Conservation (phyloP, 1,139 yeast genomes). For the Yamadazyma taylorii region DNA sequence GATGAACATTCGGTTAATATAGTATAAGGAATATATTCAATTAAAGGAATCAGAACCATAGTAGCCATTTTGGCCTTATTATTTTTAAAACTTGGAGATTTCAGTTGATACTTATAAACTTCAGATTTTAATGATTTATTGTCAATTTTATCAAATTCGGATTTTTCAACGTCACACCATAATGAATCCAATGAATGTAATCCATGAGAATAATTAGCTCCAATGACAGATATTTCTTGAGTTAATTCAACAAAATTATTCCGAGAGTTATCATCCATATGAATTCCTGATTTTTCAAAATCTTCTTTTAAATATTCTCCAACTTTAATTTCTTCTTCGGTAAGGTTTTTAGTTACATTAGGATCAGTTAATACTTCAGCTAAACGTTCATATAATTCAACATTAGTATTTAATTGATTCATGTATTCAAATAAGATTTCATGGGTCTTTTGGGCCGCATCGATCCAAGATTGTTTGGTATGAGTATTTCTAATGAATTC, state of each 20-base stretch:
- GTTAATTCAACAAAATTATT: conserved; percentile 74
- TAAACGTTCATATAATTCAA: conserved; percentile 63
- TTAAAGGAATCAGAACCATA: conserved; percentile 53
- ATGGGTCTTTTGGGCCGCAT: conserved; percentile 86
- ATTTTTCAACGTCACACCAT: conserved; percentile 37
- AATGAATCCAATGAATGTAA: conserved; percentile 44
- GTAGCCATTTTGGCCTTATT: conserved; percentile 5
- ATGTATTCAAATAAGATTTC: conserved; percentile 89
- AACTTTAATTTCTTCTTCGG: conserved; percentile 76
- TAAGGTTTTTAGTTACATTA: conserved; percentile 36
- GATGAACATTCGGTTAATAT: conserved; percentile 61
- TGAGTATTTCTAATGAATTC: conserved; percentile 90
- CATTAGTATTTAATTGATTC: conserved; percentile 89
- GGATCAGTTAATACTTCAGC: conserved; percentile 52
- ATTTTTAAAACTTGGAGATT: conserved; percentile 14
- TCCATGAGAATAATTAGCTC: conserved; percentile 73
- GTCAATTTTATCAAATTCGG: conserved; percentile 33
- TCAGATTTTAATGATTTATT: conserved; percentile 24
- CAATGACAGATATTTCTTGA: conserved; percentile 76
- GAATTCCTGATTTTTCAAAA: conserved; percentile 88
- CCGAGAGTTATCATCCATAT: conserved; percentile 69
- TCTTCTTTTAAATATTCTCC: conserved; percentile 81
- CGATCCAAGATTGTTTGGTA: conserved; percentile 68
- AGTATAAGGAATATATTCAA: conserved; percentile 67
- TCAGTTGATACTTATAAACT: conserved; percentile 28